phyloP scores from a whole-genome alignment of 2,329 filamentous ascomycete species.

The Plectosphaerella sp. region DNA sequence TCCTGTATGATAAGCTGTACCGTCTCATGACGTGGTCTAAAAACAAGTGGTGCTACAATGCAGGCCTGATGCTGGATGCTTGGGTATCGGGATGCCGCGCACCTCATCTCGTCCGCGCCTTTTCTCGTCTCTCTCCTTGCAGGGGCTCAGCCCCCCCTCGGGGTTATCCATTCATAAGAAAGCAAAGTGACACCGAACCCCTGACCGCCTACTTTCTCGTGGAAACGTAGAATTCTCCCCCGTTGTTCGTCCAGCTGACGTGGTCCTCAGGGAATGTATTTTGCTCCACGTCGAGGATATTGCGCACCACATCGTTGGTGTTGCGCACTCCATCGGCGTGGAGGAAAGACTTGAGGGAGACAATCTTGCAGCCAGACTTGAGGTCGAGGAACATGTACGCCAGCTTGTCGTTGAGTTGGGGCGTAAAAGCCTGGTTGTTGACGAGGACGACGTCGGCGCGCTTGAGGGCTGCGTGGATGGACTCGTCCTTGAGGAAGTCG shows the following conservation, averaged over 20 bases:
- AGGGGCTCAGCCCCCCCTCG: no score
- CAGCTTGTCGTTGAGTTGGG: conserved; percentile 78
- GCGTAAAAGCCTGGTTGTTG: conserved; percentile 96
- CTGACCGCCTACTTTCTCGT: conserved; percentile 63
- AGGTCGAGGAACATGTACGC: conserved; percentile 89
- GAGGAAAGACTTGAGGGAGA: conserved; percentile 90
- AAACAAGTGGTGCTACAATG: not conserved
- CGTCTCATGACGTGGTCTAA: not conserved
- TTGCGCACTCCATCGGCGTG: conserved; percentile 74
- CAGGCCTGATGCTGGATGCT: not conserved
- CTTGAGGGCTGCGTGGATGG: conserved; percentile 69
- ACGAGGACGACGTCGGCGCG: conserved; percentile 93
- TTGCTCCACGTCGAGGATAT: conserved; percentile 72
- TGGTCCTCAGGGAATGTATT: conserved; percentile 60
- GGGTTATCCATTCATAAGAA: no score
- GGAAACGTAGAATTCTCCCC: conserved; percentile 84
- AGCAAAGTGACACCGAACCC: conserved; percentile 9
- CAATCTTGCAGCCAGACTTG: conserved; percentile 83
- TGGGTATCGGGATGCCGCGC: not conserved
- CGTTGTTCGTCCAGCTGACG: conserved; percentile 88
- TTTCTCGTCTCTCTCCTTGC: no score
- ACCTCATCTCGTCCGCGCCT: not conserved
- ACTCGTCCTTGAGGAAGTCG: conserved; percentile 72
- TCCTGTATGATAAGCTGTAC: not conserved
- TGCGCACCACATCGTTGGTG: conserved; percentile 72